A percentile compares a stretch with the other conserved stretches of the same genome.
Conservation (phyloP, 1,139 yeast species). For the Hemisphaericaspora xylanilytica region DNA sequence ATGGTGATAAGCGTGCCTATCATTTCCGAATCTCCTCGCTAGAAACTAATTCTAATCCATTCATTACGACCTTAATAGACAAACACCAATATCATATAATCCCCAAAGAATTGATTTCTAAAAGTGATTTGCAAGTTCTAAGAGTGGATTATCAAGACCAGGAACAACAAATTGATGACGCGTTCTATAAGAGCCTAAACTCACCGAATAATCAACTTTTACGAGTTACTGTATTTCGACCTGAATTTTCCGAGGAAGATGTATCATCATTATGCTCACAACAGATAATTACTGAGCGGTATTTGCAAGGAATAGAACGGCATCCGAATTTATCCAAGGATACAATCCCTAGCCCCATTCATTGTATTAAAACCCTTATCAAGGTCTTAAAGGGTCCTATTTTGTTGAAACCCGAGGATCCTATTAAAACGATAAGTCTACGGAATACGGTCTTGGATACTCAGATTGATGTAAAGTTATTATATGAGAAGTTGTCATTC, state of each 20-base stretch:
- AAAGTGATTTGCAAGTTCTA: constrained; percentile 24
- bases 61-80: constrained; percentile 17
- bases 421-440: constrained; percentile 51
- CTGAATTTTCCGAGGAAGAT: constrained; percentile 30
- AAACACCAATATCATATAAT: constrained; percentile 41
- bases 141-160: constrained; percentile 12
- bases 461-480: constrained; percentile 52
- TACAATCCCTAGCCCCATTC: constrained; percentile 47
- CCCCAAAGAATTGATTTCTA: constrained; percentile 23
- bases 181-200: constrained; percentile 30
- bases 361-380: constrained; percentile 55
- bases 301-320: constrained; percentile 27
- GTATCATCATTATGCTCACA: constrained; percentile 27
- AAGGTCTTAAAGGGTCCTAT: constrained; percentile 66
- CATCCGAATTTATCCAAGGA: constrained; percentile 30
- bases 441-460: constrained; percentile 50
- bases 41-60: constrained; percentile 27
- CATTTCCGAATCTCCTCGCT: constrained; percentile 36
- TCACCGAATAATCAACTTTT: constrained; percentile 28
- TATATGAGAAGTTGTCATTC: constrained; percentile 48
- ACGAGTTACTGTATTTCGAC: constrained; percentile 31
- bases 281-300: constrained; percentile 27
- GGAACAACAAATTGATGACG: constrained; percentile 32
- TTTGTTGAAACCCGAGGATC: constrained; percentile 37
- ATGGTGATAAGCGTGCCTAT: constrained; percentile 15